Conservation (phyloP, 148 eudicot species). For the Fagopyrum homotropicum region DNA sequence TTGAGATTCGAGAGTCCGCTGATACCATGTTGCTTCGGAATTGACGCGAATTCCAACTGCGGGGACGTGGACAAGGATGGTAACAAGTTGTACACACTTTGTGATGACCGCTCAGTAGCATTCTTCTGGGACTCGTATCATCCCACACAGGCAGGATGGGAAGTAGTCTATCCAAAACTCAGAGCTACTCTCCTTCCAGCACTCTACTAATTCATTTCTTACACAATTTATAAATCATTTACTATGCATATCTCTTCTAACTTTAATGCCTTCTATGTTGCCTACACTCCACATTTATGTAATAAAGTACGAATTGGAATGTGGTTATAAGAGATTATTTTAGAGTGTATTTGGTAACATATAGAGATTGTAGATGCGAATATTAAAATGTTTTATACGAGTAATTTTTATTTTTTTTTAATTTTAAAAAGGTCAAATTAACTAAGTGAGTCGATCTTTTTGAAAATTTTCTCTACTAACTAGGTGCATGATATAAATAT, state of each 20-base stretch:
- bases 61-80: slow-evolving; percentile 53
- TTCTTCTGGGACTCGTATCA: slow-evolving; percentile 84
- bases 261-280: background rate
- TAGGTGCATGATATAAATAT: too few relatives aligned
- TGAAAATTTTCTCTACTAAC: too few relatives aligned
- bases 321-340: too few relatives aligned
- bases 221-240: background rate
- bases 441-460: too few relatives aligned
- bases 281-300: background rate
- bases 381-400: too few relatives aligned
- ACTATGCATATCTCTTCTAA: background rate
- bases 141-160: slow-evolving; percentile 89
- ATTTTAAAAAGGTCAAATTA: too few relatives aligned
- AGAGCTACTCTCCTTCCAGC: slow-evolving; percentile 26
- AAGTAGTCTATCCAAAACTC: slow-evolving; percentile 31
- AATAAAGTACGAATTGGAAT: background rate
- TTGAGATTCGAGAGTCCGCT: slow-evolving; percentile 40
- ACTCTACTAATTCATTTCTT: background rate
- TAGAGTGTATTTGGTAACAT: too few relatives aligned
- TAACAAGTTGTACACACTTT: slow-evolving; percentile 51
- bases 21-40: slow-evolving; percentile 69
- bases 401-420: too few relatives aligned
- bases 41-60: slow-evolving; percentile 26
- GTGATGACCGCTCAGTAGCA: slow-evolving; percentile 36
- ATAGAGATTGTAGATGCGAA: too few relatives aligned